Conservation (phyloP, 768 basidiomycete genomes). For the Podaxis sp. region DNA sequence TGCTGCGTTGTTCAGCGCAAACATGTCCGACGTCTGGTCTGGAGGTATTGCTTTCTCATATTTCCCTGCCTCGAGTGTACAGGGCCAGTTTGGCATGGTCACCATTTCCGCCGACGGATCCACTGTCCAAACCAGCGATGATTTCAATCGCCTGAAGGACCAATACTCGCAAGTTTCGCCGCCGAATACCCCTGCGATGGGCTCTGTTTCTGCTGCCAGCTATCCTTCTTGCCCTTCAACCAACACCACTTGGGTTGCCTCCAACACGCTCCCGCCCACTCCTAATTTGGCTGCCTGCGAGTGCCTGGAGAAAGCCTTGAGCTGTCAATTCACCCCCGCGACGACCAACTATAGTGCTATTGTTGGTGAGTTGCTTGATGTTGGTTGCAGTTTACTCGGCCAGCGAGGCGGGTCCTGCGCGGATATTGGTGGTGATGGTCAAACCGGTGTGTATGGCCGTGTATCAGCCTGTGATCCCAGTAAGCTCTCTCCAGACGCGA, state of each 20-base stretch:
- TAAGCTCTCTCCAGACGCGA: slow-evolving; percentile 31
- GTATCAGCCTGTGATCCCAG: slow-evolving; percentile 80
- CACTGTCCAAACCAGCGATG: slow-evolving; percentile 66
- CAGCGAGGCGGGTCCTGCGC: slow-evolving; percentile 58
- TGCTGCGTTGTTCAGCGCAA: slow-evolving; percentile 63
- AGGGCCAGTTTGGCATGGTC: slow-evolving; percentile 85
- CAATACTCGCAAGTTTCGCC: slow-evolving; percentile 60
- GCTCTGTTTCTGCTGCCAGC: slow-evolving; percentile 39
- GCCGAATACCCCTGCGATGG: slow-evolving; percentile 58
- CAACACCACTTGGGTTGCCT: slow-evolving; percentile 62
- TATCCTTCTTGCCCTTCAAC: slow-evolving; percentile 68
- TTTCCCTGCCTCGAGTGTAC: slow-evolving; percentile 75
- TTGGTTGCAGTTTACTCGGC: slow-evolving; percentile 76
- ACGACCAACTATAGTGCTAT: slow-evolving; percentile 60
- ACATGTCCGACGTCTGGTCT: slow-evolving; percentile 81
- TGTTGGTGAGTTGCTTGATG: slow-evolving; percentile 61
- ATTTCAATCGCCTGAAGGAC: slow-evolving; percentile 64
- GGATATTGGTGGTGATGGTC: slow-evolving; percentile 72
- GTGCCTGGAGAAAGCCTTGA: slow-evolving; percentile 67
- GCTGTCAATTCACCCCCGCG: slow-evolving; percentile 71
- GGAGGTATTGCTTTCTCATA: slow-evolving; percentile 90
- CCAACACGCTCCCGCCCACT: slow-evolving; percentile 75
- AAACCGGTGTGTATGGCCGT: slow-evolving; percentile 72
- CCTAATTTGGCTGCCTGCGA: slow-evolving; percentile 79
- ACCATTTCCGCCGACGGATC: slow-evolving; percentile 64